Base-by-base conservation (phyloP, 768 basidiomycete species). In the Leccinum fibrillosum region DNA sequence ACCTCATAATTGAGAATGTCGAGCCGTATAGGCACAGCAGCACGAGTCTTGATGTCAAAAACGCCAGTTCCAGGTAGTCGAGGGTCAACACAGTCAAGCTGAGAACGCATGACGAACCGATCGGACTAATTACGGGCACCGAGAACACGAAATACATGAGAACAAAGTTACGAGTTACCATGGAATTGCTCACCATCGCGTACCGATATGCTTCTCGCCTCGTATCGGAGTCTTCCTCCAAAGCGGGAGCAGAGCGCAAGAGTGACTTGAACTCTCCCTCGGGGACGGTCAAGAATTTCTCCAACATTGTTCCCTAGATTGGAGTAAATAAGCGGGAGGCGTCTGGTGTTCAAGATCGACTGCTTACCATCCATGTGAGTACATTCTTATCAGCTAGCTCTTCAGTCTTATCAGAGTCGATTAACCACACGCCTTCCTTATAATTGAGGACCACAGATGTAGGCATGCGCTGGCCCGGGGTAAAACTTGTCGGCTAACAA, bases 11-110 rank as follows among this genome's bases (percentile, higher is more conserved):
- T 98, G 54, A 93, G 76, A 11, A 89, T 74, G 69, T 98, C 96
- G 69, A 90, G 76, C 2, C 96, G 86, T 49, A 98, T 86, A 0
- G 91, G 84, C 25, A 92, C 72, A 32, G 86, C 89, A 0, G 94
- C 94, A 49, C 96, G 84, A 0, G 96, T 98, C 74, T 99, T 99
- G 74, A 98, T 86, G 69, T 99, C 96, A 64, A 99, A 99, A 1
- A 95, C 86, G 28, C 93, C 94, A 0, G 86, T 88, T 1, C 94
- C 94, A 4, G 95, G 95, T 30, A 98, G 75, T 45, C 90, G 81
- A 12, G 74, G 64, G 66, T 98, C 91, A 1, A 85, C 75, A 63
- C 94, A 93, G 68, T 99, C 96, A 6, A 99, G 81, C 70, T 99
- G 96, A 0, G 95, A 96, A 13, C 96, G 90, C 89, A 98, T 94